A percentile compares a stretch with the other conserved stretches of the same genome.
These are phyloP conservation scores for Sordaria brevicollis DNA, from an alignment of 495 filamentous ascomycete genomes.

Conservation along the genomic window DNA sequence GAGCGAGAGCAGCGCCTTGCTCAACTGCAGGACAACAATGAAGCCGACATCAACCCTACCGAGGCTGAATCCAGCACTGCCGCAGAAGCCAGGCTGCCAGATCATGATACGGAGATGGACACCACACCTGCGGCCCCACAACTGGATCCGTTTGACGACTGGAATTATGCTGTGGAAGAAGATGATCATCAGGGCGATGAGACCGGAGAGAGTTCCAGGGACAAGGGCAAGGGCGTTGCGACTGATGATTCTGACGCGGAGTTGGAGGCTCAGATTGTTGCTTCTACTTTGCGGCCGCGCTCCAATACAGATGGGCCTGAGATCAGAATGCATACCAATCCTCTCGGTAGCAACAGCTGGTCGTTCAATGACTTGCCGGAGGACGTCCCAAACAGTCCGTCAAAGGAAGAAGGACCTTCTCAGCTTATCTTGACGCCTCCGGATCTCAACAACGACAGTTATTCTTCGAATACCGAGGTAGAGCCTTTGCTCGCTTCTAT, in stretches of 20 bases:
- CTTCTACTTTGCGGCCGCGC: slow-evolving; percentile 15
- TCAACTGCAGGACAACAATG: not conserved
- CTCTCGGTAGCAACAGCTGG: slow-evolving; percentile 42
- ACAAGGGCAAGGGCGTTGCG: slow-evolving; percentile 7
- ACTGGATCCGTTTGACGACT: not conserved
- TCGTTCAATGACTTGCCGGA: slow-evolving; percentile 26
- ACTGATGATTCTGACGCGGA: not conserved
- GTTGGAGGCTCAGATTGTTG: slow-evolving; percentile 3
- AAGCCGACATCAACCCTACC: not conserved
- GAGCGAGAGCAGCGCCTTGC: too few relatives aligned
- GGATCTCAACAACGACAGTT: not conserved
- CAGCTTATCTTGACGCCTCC: not conserved
- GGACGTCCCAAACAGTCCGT: not conserved
- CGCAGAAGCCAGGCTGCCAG: not conserved
- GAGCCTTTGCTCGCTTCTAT: not conserved
- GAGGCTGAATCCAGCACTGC: not conserved
- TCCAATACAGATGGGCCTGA: slow-evolving; percentile 39
- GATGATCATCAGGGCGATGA: not conserved
- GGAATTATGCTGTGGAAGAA: not conserved
- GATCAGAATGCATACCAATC: slow-evolving; percentile 22
- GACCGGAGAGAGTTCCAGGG: not conserved
- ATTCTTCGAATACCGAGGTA: not conserved
- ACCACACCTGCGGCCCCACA: not conserved
- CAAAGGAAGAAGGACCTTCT: not conserved
- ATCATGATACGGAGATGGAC: not conserved